Evolutionary conservation across 2,329 filamentous ascomycete species (phyloP).

Genomic region (Fusarium robinianum): DNA sequence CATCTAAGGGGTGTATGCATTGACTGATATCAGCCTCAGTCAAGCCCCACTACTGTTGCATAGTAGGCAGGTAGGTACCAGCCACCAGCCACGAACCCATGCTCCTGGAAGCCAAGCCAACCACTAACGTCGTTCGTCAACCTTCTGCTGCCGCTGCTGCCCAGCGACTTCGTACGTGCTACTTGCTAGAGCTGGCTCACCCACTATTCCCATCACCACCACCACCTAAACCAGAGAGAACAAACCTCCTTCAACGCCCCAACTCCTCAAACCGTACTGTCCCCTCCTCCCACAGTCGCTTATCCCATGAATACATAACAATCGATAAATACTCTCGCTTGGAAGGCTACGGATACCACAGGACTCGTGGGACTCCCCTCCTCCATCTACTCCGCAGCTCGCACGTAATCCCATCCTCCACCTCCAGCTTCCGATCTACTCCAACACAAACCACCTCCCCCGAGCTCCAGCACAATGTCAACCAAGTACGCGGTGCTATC

Average conservation of each 20-base stretch:
- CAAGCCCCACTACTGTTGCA: conserved; percentile 24
- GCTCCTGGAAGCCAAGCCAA: conserved; percentile 17
- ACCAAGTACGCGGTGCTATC: conserved; percentile 85
- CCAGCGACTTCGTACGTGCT: conserved; percentile 24
- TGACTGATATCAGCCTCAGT: too few relatives aligned
- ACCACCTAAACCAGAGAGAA: too few relatives aligned
- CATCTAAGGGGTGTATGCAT: too few relatives aligned
- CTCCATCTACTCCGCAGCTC: conserved; percentile 15
- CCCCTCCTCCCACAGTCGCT: conserved; percentile 1
- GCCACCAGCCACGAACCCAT: conserved; percentile 7
- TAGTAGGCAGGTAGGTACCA: too few relatives aligned
- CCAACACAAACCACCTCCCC: conserved; percentile 9
- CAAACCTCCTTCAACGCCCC: conserved; percentile 3
- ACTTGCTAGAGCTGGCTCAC: conserved; percentile 20
- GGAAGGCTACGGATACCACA: conserved; percentile 10
- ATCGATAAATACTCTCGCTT: conserved; percentile 14
- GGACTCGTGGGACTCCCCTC: conserved; percentile 11
- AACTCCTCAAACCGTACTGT: neutral
- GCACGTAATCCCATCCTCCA: conserved; percentile 10
- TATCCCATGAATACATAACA: conserved; percentile 16
- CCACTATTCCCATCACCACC: conserved; percentile 1
- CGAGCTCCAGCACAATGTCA: conserved; percentile 45
- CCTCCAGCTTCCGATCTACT: conserved; percentile 3
- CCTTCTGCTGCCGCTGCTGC: too few relatives aligned
- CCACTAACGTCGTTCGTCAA: too few relatives aligned